These are phyloP conservation scores for Bauhinia variegata DNA, from an alignment of 306 rosid species.

Conservation along the genomic window DNA sequence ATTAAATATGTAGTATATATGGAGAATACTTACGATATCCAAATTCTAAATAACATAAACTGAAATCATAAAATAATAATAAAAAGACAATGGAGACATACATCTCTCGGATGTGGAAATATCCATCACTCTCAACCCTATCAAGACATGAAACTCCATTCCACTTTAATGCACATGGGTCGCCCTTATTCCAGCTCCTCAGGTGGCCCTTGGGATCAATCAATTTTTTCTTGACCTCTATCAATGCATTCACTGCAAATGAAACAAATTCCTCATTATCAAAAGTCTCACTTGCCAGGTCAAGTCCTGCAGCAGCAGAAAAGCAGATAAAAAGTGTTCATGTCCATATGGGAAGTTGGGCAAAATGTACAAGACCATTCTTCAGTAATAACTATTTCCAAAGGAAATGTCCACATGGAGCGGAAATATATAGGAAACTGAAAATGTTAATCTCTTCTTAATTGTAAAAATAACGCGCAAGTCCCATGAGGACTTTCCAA, in stretches of 20 bases:
- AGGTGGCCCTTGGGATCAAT: slow-evolving; percentile 57
- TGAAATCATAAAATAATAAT: slow-evolving; percentile 15
- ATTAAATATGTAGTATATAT: background rate
- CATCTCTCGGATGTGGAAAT: slow-evolving; percentile 67
- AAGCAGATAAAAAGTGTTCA: too few relatives aligned
- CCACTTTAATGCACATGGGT: slow-evolving; percentile 76
- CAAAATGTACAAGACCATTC: background rate
- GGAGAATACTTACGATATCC: background rate
- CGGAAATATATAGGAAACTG: background rate
- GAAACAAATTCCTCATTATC: slow-evolving; percentile 24
- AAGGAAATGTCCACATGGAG: background rate
- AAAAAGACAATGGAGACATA: slow-evolving; percentile 43
- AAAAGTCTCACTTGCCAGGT: slow-evolving; percentile 15
- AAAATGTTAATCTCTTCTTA: too few relatives aligned
- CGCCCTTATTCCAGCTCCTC: slow-evolving; percentile 61
- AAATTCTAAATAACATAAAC: background rate
- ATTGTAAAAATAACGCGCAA: too few relatives aligned
- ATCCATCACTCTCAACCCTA: slow-evolving; percentile 47
- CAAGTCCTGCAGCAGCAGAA: slow-evolving; percentile 21
- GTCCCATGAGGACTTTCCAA: too few relatives aligned
- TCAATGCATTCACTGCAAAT: slow-evolving; percentile 67
- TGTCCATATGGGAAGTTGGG: background rate
- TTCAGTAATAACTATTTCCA: background rate
- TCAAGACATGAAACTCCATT: slow-evolving; percentile 62
- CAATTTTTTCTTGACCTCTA: slow-evolving; percentile 60